Evolutionary conservation across 306 rosid genomes (phyloP).

Genomic region (Vicia faba): DNA sequence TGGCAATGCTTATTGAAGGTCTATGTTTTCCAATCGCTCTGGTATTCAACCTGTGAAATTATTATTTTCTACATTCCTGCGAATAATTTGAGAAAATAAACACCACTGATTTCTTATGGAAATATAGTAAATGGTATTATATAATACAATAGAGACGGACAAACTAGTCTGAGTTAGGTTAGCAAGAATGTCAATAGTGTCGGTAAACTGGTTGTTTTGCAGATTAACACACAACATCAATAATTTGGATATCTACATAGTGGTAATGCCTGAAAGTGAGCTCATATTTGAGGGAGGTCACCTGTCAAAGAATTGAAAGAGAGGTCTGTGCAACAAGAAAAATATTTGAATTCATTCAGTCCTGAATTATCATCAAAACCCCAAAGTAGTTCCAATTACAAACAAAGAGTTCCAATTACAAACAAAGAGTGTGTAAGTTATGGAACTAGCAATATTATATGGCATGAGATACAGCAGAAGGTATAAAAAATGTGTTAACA

Average conservation of each 20-base stretch:
- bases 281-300: slow-evolving; percentile 79
- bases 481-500: no score
- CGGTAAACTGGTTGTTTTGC: slow-evolving; percentile 86
- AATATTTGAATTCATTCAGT: slow-evolving; percentile 29
- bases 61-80: slow-evolving; percentile 88
- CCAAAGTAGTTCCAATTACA: no score
- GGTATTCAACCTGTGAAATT: slow-evolving; percentile 92
- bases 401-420: slow-evolving; percentile 11
- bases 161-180: slow-evolving; percentile 69
- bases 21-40: slow-evolving; percentile 61
- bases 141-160: slow-evolving; percentile 55
- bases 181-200: slow-evolving; percentile 82
- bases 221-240: slow-evolving; percentile 39
- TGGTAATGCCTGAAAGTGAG: slow-evolving; percentile 67
- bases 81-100: slow-evolving; percentile 39
- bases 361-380: slow-evolving; percentile 27
- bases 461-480: no score
- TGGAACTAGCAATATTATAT: no score
- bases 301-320: slow-evolving; percentile 77
- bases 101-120: slow-evolving; percentile 31
- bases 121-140: slow-evolving; percentile 31
- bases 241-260: slow-evolving; percentile 57
- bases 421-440: slow-evolving; percentile 9
- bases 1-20: slow-evolving; percentile 65
- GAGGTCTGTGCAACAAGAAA: slow-evolving; percentile 76